Base-by-base conservation (phyloP, 768 basidiomycete species). In the Hortiboletus campestris region DNA sequence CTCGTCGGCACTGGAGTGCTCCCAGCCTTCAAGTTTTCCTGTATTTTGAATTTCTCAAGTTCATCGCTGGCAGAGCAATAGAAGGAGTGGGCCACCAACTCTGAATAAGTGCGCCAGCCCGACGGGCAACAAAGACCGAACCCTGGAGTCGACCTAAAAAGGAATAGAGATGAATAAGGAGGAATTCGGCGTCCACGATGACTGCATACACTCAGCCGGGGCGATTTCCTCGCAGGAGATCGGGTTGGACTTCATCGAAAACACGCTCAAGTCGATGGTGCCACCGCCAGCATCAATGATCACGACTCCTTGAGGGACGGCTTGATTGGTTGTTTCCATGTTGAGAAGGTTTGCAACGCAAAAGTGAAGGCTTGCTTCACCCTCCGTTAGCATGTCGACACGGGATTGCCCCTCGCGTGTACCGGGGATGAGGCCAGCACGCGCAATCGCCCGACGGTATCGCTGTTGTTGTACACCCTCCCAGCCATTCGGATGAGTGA, bases 61-160 rank as follows among this genome's bases (percentile, higher is more conserved):
- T 48, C 16, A 17, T n/a, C 47, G 25, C 22, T 17, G 11, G 22
- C 0, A 32, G 19, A 19, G n/a, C 1, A 22, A 38, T 6, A 8
- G 19, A 31, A 44, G 19, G 28, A 20, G 25, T 13, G 25, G 9
- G 42, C 16, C 42, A 14, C 44, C 57, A 55, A 79, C 79, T 57
- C 54, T 70, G 61, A 2, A 81, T 62, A 54, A 72, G 71, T 11
- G 59, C 55, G 1, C 63, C 59, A 2, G 78, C 78, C 36, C 74
- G 70, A 12, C 73, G 70, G 20, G 69, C 79, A 16, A 81, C 78
- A 56, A 77, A 79, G 1, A 78, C 71, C 0, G 80, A 80, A 19
- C 80, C 80, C 43, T 75, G 67, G 44, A 80, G 72, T 29, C 72
- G 71, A 64, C 78, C 79, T 80, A 42, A 16, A 25, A 28, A n/a